Percentiles rank a stretch among this genome's conserved stretches.
These are phyloP conservation scores for Endogone sp. DNA, from an alignment of 192 early-diverging fungal genomes.

Conservation along the genomic window DNA sequence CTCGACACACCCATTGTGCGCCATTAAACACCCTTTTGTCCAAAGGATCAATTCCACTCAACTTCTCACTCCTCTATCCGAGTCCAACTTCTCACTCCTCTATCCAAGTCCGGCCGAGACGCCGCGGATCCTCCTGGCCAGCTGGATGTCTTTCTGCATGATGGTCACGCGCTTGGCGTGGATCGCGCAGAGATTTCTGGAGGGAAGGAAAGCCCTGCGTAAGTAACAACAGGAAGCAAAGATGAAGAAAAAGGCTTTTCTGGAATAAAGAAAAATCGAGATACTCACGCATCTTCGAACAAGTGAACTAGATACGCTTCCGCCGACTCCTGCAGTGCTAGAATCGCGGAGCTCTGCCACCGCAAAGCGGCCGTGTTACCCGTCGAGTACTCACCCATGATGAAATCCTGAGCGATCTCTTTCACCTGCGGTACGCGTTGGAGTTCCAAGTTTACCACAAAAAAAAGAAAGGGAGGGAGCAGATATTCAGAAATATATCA, in stretches of 20 bases:
- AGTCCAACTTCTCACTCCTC: conserved; percentile 29
- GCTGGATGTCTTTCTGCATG: conserved; percentile 89
- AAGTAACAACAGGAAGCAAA: too few relatives aligned
- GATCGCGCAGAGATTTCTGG: conserved; percentile 84
- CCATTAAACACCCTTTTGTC: neutral
- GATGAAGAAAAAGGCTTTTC: neutral
- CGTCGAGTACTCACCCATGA: conserved; percentile 32
- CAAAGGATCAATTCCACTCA: neutral
- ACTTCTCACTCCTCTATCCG: conserved; percentile 19
- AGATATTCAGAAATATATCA: too few relatives aligned
- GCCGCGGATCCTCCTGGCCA: conserved; percentile 87
- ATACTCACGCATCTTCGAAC: conserved; percentile 20
- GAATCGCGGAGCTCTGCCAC: conserved; percentile 17
- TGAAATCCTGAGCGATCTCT: conserved; percentile 57
- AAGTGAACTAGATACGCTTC: conserved; percentile 19
- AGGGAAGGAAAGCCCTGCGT: neutral
- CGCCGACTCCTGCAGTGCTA: conserved; percentile 19
- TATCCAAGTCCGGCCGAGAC: conserved; percentile 67
- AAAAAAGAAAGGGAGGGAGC: conserved; percentile 1
- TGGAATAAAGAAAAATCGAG: neutral
- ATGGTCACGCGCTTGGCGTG: conserved; percentile 94
- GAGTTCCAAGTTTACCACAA: too few relatives aligned
- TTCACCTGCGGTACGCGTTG: conserved; percentile 38
- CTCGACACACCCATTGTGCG: too few relatives aligned
- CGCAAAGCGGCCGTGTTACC: conserved; percentile 29